Base-by-base conservation (phyloP, 768 basidiomycete genomes). In the Boletus rubroflammeus region DNA sequence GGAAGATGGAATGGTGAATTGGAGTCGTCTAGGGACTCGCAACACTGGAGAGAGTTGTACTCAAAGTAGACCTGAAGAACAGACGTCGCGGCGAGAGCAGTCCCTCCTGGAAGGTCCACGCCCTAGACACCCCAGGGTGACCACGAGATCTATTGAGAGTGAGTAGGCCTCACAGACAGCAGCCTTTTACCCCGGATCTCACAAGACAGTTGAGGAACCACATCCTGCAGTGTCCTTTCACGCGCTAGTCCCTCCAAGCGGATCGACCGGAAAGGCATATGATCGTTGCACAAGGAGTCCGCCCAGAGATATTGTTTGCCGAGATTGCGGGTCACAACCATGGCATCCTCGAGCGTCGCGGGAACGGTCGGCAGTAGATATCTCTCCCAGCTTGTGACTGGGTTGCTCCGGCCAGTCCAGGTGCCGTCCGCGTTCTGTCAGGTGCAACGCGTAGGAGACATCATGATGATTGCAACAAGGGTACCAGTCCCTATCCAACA, bases 401-500 rank as follows among this genome's bases (percentile, higher is more conserved):
- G 36, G 46, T 23, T 63, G 56, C 1, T 38, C 11, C n/a, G n/a
- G n/a, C 8, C 25, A 50, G 34, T 29, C 28, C n/a, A 10, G n/a
- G 19, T 43, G 28, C 32, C n/a, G 4, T n/a, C 15, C 53, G 6
- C 17, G 10, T 42, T 23, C 17, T n/a, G 5, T 9, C 10, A 13
- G 13, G 21, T 31, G 23, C 47, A 47, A 38, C 19, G 42, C 51
- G 50, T 41, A 3, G 3, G 15, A 29, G 19, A 43, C 28, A 35
- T n/a, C n/a, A n/a, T n/a, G n/a, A n/a, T 14, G 47, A 26, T 36
- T n/a, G 23, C 42, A 42, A 49, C 3, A 36, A 63, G 64, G 63
- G 56, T 66, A 58, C 64, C 63, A 43, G 63, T 64, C 62, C 63
- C 63, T 51, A 51, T 54, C 50, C 36, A 44, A 57, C 48, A 39